These are phyloP conservation scores for Pleurotus sapidus DNA, from an alignment of 768 basidiomycete genomes.

Conservation along the genomic window DNA sequence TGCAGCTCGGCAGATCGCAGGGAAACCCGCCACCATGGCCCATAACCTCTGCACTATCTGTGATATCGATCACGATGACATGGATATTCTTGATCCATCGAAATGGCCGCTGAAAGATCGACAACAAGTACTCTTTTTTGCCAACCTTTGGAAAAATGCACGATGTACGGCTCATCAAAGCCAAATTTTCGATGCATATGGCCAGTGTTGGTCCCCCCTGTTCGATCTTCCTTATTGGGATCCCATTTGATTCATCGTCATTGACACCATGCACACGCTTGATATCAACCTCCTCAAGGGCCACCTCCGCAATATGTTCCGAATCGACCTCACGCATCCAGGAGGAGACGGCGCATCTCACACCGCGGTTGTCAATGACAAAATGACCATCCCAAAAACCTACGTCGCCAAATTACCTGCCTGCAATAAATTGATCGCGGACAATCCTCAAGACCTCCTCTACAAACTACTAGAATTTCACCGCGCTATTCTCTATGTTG, in stretches of 20 bases:
- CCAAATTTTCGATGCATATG: conserved; percentile 15
- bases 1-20: conserved; percentile 22
- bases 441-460: conserved; percentile 2
- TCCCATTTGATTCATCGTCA: conserved; percentile 21
- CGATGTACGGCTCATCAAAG: conserved; percentile 10
- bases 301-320: conserved; percentile 25
- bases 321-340: conserved; percentile 14
- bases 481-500: conserved; percentile 18
- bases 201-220: conserved; percentile 27
- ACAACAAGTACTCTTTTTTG: conserved; percentile 13
- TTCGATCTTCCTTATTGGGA: conserved; percentile 38
- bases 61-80: conserved; percentile 13
- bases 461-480: conserved; percentile 12
- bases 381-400: not conserved
- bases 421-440: not conserved
- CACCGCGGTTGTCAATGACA: not conserved
- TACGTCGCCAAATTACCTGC: not conserved
- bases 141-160: conserved; percentile 20
- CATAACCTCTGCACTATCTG: conserved; percentile 21
- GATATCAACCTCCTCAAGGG: conserved; percentile 28
- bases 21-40: conserved; percentile 13
- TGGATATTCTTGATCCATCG: conserved; percentile 13
- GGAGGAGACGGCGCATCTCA: not conserved
- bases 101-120: conserved; percentile 19
- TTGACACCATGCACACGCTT: conserved; percentile 42